Evolutionary conservation across 148 eudicot species (phyloP).

Genomic region (Limonium bicolor): DNA sequence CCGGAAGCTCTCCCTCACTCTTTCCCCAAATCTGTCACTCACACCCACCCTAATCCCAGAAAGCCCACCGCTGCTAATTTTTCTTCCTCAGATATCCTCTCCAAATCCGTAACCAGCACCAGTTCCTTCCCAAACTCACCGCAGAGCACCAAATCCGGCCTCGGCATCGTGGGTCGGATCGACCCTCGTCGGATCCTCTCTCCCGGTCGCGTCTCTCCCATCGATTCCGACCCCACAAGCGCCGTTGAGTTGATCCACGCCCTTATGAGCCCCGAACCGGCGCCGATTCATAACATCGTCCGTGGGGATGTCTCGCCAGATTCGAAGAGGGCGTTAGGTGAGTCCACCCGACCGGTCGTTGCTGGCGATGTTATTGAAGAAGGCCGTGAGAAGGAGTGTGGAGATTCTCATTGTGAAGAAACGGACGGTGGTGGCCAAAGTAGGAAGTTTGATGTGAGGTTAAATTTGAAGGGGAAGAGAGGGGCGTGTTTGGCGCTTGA

Average conservation of each 20-base stretch:
- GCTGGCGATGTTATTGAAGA: too few relatives aligned
- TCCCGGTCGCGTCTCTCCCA: conserved; percentile 88
- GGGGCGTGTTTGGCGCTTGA: conserved; percentile 53
- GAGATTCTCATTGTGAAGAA: background rate
- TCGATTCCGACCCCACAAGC: conserved; percentile 28
- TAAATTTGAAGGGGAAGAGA: conserved; percentile 76
- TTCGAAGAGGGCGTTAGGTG: too few relatives aligned
- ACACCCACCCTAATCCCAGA: background rate
- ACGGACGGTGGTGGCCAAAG: background rate
- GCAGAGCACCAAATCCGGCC: conserved; percentile 27
- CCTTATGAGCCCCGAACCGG: conserved; percentile 5
- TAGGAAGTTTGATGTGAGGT: conserved; percentile 55
- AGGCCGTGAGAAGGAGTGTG: too few relatives aligned
- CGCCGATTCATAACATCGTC: conserved; percentile 8
- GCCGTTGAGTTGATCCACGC: conserved; percentile 5
- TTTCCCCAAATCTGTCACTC: conserved; percentile 8
- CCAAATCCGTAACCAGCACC: conserved; percentile 15
- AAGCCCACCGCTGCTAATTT: conserved; percentile 4
- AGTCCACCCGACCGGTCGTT: too few relatives aligned
- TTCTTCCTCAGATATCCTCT: conserved; percentile 18
- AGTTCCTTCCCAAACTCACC: conserved; percentile 42
- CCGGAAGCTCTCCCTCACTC: conserved; percentile 30
- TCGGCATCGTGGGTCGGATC: conserved; percentile 33
- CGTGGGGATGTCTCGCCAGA: too few relatives aligned
- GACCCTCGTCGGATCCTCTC: conserved; percentile 71